Evolutionary conservation across 768 basidiomycete species (phyloP).

Genomic region (Phlebiopsis gigantea): DNA sequence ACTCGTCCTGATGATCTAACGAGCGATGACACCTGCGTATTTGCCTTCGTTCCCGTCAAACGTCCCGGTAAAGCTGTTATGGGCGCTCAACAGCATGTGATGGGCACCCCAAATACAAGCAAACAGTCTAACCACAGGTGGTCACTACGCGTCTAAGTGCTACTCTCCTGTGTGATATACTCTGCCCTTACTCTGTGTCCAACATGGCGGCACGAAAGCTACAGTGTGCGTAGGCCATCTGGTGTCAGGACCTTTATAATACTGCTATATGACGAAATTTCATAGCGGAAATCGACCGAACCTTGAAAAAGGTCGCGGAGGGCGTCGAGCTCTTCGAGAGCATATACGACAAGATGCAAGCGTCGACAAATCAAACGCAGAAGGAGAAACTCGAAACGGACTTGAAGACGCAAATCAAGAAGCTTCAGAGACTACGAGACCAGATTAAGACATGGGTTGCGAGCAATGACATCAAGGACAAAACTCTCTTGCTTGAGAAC

Average conservation of each 20-base stretch:
- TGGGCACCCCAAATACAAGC: slow-evolving; percentile 5
- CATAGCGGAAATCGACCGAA: slow-evolving; percentile 96
- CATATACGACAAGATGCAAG: slow-evolving; percentile 98
- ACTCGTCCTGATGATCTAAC: background rate
- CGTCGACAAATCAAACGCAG: slow-evolving; percentile 92
- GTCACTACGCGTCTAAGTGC: slow-evolving; percentile 7
- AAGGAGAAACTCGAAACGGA: slow-evolving; percentile 97
- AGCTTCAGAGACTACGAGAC: slow-evolving; percentile 76
- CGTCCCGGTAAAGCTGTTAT: background rate
- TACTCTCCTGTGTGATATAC: slow-evolving; percentile 11
- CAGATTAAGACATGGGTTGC: slow-evolving; percentile 96
- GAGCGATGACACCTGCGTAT: background rate
- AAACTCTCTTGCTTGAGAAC: slow-evolving; percentile 86
- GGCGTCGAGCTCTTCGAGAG: slow-evolving; percentile 93
- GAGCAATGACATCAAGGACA: slow-evolving; percentile 99
- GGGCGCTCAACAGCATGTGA: slow-evolving; percentile 4
- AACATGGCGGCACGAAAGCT: slow-evolving; percentile 88
- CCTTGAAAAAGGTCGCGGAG: slow-evolving; percentile 93
- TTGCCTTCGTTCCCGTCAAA: background rate
- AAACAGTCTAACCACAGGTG: slow-evolving; percentile 6
- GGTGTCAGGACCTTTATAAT: background rate
- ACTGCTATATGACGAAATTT: background rate
- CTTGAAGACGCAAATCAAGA: slow-evolving; percentile 98
- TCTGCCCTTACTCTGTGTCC: slow-evolving; percentile 20
- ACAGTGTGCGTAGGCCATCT: slow-evolving; percentile 53